Percentiles rank a stretch among this genome's conserved stretches.
These are phyloP conservation scores for Nakazawaea sp. DNA, from an alignment of 805 yeast genomes.

Conservation along the genomic window DNA sequence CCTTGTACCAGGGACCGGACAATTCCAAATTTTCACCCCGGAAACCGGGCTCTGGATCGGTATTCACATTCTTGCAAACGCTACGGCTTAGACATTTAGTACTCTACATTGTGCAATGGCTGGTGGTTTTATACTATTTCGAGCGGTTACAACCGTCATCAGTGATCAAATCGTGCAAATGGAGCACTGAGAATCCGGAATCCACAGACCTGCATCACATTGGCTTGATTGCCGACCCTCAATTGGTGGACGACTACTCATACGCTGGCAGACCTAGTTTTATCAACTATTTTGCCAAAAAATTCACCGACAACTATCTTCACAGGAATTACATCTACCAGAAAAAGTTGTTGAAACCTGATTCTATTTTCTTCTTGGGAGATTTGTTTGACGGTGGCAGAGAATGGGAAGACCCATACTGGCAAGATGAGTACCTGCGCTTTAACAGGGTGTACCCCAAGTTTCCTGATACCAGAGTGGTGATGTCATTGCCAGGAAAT, in stretches of 20 bases:
- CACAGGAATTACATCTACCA: slow-evolving; percentile 64
- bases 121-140: slow-evolving; percentile 31
- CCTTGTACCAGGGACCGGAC: too few relatives aligned
- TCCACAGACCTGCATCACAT: slow-evolving; percentile 7
- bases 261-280: slow-evolving; percentile 63
- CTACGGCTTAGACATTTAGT: slow-evolving; percentile 6
- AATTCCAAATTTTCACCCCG: too few relatives aligned
- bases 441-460: slow-evolving; percentile 63
- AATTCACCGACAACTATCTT: slow-evolving; percentile 71
- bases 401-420: slow-evolving; percentile 60
- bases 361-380: slow-evolving; percentile 74
- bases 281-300: slow-evolving; percentile 47
- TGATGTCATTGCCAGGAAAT: slow-evolving; percentile 67
- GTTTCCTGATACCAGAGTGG: slow-evolving; percentile 33
- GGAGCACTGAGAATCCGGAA: not conserved
- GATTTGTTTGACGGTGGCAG: slow-evolving; percentile 95
- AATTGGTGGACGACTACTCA: slow-evolving; percentile 80
- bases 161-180: slow-evolving; percentile 31
- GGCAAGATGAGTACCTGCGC: slow-evolving; percentile 67
- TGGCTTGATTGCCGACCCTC: slow-evolving; percentile 85
- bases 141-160: slow-evolving; percentile 38
- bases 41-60: not conserved
- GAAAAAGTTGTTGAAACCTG: slow-evolving; percentile 58
- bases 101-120: slow-evolving; percentile 27
- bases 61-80: too few relatives aligned